Conservation (phyloP, 1,284 basidiomycete genomes). For the Trametes pubescens region DNA sequence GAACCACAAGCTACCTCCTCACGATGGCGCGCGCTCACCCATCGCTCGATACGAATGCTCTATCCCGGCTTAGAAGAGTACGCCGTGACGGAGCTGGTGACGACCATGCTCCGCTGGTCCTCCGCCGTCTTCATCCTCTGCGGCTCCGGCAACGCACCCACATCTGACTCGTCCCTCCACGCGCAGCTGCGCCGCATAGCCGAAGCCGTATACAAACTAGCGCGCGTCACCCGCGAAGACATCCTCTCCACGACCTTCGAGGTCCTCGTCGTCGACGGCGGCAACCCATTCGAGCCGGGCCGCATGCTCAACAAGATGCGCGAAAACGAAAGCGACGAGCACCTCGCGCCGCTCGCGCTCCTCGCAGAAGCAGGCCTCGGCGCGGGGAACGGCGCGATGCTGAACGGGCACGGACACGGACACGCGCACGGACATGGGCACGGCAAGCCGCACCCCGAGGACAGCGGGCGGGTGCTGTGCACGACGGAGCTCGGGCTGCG, state of each 20-base stretch:
- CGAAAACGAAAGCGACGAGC: slow-evolving; percentile 54
- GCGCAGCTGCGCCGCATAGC: slow-evolving; percentile 70
- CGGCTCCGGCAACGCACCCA: slow-evolving; percentile 55
- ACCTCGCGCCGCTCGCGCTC: slow-evolving; percentile 5
- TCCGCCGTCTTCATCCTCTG: slow-evolving; percentile 70
- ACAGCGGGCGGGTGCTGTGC: slow-evolving; percentile 54
- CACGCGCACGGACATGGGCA: slow-evolving; percentile 17
- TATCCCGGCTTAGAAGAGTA: slow-evolving; percentile 73
- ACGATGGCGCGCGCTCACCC: slow-evolving; percentile 76
- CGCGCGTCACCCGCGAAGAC: slow-evolving; percentile 68
- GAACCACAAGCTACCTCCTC: slow-evolving; percentile 80
- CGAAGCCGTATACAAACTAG: slow-evolving; percentile 64
- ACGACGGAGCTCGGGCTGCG: slow-evolving; percentile 75
- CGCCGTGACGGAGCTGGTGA: slow-evolving; percentile 69
- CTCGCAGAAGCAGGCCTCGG: slow-evolving; percentile 44
- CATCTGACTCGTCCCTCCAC: slow-evolving; percentile 49
- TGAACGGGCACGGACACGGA: slow-evolving; percentile 2
- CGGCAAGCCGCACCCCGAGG: slow-evolving; percentile 17
- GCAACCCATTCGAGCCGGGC: slow-evolving; percentile 55
- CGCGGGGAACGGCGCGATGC: background rate
- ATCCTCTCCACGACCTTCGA: slow-evolving; percentile 79
- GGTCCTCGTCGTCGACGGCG: slow-evolving; percentile 64
- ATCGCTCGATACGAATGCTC: slow-evolving; percentile 68
- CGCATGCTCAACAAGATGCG: slow-evolving; percentile 75
- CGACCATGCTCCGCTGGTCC: slow-evolving; percentile 75